phyloP scores from a whole-genome alignment of 169 alveolate genomes.

The Plasmodium cynomolgi region DNA sequence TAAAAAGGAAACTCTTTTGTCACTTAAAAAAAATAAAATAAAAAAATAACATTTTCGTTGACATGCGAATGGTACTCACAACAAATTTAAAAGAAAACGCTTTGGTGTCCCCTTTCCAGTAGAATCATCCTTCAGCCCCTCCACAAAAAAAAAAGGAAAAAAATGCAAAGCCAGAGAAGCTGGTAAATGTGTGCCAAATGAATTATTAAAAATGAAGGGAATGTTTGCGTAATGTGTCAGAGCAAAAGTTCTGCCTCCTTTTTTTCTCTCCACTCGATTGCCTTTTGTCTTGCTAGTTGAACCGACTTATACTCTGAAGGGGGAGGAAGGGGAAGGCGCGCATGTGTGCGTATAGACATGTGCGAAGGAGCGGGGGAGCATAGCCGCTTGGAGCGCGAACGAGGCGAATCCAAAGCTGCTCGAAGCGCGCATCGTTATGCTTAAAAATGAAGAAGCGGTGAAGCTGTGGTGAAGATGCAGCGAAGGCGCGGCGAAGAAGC shows the following conservation, averaged over 20 bases:
- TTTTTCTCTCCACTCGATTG: conserved; percentile 73
- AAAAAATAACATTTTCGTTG: not conserved
- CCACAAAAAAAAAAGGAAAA: not conserved
- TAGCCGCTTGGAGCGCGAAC: not conserved
- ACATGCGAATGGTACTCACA: not conserved
- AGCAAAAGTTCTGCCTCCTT: conserved; percentile 64
- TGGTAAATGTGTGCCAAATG: not conserved
- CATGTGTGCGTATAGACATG: not conserved
- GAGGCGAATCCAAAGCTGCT: not conserved
- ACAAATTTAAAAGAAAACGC: not conserved
- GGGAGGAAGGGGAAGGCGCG: not conserved
- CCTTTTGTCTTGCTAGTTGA: conserved; percentile 68
- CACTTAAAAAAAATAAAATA: not conserved
- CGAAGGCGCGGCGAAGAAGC: not conserved
- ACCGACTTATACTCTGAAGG: conserved; percentile 69
- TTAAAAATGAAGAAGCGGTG: not conserved
- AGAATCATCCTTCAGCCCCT: not conserved
- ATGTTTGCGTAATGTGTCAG: conserved; percentile 7
- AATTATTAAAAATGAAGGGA: conserved; percentile 1
- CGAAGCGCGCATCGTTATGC: not conserved
- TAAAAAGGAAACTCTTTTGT: not conserved
- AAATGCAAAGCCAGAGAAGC: not conserved
- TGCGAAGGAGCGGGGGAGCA: not conserved
- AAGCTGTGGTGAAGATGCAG: too few species aligned
- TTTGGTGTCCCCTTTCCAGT: not conserved